Percentiles rank a stretch among this genome's conserved stretches.
These are phyloP conservation scores for Colletotrichum horii DNA, from an alignment of 2,329 filamentous ascomycete species.

Conservation along the genomic window DNA sequence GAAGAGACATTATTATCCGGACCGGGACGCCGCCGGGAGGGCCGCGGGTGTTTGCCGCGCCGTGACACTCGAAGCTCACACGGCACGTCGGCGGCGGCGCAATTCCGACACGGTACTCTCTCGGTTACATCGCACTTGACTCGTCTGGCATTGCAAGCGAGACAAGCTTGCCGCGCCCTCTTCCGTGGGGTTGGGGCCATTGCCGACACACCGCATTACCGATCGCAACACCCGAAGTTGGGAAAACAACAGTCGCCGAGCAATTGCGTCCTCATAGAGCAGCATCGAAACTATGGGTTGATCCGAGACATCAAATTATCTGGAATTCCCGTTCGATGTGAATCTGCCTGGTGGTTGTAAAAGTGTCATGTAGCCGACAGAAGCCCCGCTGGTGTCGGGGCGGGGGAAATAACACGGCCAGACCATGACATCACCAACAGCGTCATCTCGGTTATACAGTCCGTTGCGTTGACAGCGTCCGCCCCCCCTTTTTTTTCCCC, in stretches of 20 bases:
- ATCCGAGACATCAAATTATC: background rate
- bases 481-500: too few relatives aligned
- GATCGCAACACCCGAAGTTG: background rate
- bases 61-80: conserved; percentile 39
- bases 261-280: rapidly evolving
- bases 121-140: conserved; percentile 41
- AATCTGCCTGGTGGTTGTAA: background rate
- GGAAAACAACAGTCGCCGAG: background rate
- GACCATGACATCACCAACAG: background rate
- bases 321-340: background rate
- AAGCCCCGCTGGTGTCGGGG: background rate
- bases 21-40: background rate
- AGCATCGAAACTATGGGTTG: background rate
- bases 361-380: background rate
- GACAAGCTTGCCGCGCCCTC: conserved; percentile 39
- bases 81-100: conserved; percentile 25
- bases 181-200: conserved; percentile 23
- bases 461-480: too few relatives aligned
- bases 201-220: background rate
- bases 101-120: conserved; percentile 37
- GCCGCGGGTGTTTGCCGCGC: conserved; percentile 32
- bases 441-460: background rate
- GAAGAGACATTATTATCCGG: background rate
- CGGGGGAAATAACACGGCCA: background rate
- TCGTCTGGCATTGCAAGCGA: conserved; percentile 37